phyloP scores from a whole-genome alignment of 305 asterid species.

The Salvia sclarea region DNA sequence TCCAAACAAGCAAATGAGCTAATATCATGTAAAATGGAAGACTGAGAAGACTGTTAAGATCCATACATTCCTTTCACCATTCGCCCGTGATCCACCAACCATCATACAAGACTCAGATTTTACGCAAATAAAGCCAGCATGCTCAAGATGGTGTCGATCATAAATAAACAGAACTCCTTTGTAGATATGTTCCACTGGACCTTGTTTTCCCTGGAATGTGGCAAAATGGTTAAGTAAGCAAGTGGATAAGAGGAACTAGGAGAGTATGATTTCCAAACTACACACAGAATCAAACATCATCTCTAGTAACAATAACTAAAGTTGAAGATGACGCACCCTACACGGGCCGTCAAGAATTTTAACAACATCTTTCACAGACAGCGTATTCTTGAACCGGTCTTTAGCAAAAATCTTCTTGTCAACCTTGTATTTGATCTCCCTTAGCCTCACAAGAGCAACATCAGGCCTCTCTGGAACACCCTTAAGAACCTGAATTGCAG shows the following conservation, averaged over 20 bases:
- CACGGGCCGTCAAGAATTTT: conserved; percentile 96
- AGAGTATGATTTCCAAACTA: not conserved
- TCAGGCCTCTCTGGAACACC: conserved; percentile 94
- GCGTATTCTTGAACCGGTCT: conserved; percentile 69
- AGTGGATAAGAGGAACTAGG: conserved; percentile 9
- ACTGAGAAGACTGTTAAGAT: conserved; percentile 26
- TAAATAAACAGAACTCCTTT: conserved; percentile 76
- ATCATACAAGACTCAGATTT: conserved; percentile 80
- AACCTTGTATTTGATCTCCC: conserved; percentile 87
- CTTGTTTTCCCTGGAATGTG: conserved; percentile 76
- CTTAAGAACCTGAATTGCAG: conserved; percentile 71
- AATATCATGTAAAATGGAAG: conserved; percentile 16
- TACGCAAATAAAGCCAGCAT: conserved; percentile 95
- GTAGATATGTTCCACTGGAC: conserved; percentile 87
- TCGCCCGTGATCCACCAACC: conserved; percentile 92
- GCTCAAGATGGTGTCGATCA: conserved; percentile 97
- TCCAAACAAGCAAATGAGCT: conserved; percentile 10
- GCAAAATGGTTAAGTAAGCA: conserved; percentile 19
- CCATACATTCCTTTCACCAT: conserved; percentile 78
- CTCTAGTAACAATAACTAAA: conserved; percentile 25
- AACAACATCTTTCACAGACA: conserved; percentile 88
- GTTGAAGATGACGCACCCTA: conserved; percentile 56
- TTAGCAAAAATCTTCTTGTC: conserved; percentile 69
- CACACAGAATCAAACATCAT: conserved; percentile 4
- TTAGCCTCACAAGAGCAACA: conserved; percentile 82